phyloP scores from a whole-genome alignment of 2,329 filamentous ascomycete species.

The Colletotrichum cuscutae region DNA sequence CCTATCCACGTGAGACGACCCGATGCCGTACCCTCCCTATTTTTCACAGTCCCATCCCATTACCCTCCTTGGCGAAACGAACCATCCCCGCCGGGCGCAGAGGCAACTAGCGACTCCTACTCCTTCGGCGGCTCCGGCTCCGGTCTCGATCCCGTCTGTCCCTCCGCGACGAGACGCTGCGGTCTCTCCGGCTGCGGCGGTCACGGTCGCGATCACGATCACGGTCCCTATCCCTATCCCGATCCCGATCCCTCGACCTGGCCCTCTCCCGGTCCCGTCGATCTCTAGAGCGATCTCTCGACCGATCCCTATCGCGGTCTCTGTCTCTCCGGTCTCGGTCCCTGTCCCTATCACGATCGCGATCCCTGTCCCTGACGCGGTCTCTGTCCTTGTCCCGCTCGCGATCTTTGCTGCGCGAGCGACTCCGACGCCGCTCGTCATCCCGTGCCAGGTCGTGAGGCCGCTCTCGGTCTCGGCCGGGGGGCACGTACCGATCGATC shows the following conservation, averaged over 20 bases:
- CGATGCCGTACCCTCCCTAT: too few species aligned
- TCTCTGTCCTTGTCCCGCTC: constrained; percentile 44
- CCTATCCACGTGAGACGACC: not conserved
- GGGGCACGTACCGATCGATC: constrained; percentile 60
- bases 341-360: constrained; percentile 45
- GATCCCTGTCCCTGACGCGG: constrained; percentile 45
- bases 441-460: constrained; percentile 40
- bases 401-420: constrained; percentile 48
- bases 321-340: constrained; percentile 42
- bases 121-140: constrained; percentile 22
- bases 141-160: constrained; percentile 22
- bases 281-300: constrained; percentile 41
- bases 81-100: not conserved
- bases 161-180: constrained; percentile 20
- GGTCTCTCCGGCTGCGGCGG: constrained; percentile 24
- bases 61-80: not conserved
- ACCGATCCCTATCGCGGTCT: constrained; percentile 44
- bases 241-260: constrained; percentile 44
- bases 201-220: constrained; percentile 36
- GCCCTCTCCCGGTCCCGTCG: constrained; percentile 42
- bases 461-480: constrained; percentile 49
- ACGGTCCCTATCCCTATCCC: constrained; percentile 27
- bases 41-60: not conserved
- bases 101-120: constrained; percentile 26
- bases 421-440: constrained; percentile 47